phyloP scores from a whole-genome alignment of 2,329 filamentous ascomycete genomes.

The Aspergillus awamori region DNA sequence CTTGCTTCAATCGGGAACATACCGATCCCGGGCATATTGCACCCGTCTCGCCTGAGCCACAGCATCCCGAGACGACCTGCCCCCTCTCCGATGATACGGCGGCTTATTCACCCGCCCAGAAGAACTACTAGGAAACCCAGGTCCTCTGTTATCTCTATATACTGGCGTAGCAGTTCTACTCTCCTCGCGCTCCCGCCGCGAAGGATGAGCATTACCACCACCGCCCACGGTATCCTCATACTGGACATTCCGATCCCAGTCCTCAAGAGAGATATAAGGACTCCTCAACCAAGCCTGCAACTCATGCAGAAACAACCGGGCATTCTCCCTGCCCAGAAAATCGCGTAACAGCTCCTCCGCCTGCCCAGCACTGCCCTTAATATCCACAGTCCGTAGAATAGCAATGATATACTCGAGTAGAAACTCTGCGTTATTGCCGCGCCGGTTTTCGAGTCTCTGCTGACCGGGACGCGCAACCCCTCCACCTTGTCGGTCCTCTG shows the following conservation, averaged over 20 bases:
- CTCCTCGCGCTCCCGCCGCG: constrained; percentile 2
- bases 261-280: constrained; percentile 69
- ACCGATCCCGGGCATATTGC: constrained; percentile 36
- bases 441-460: constrained; percentile 44
- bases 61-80: constrained; percentile 21
- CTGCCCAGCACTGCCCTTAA: constrained; percentile 75
- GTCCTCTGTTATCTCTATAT: constrained; percentile 16
- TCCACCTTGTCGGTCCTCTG: constrained; percentile 18
- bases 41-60: constrained; percentile 28
- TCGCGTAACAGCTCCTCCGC: constrained; percentile 79
- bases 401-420: constrained; percentile 83
- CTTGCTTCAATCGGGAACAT: constrained; percentile 35
- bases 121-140: constrained; percentile 2
- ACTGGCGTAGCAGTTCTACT: constrained; percentile 29
- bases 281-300: constrained; percentile 80
- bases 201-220: too few relatives aligned
- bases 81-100: constrained; percentile 15
- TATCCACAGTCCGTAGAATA: constrained; percentile 79
- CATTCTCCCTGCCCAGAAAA: constrained; percentile 74
- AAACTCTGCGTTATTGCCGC: constrained; percentile 76
- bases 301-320: constrained; percentile 81
- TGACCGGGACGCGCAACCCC: constrained; percentile 30
- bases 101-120: constrained; percentile 33
- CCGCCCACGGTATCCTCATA: constrained; percentile 52
- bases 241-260: constrained; percentile 81